phyloP scores from a whole-genome alignment of 768 basidiomycete genomes.

The Suillus paluster region DNA sequence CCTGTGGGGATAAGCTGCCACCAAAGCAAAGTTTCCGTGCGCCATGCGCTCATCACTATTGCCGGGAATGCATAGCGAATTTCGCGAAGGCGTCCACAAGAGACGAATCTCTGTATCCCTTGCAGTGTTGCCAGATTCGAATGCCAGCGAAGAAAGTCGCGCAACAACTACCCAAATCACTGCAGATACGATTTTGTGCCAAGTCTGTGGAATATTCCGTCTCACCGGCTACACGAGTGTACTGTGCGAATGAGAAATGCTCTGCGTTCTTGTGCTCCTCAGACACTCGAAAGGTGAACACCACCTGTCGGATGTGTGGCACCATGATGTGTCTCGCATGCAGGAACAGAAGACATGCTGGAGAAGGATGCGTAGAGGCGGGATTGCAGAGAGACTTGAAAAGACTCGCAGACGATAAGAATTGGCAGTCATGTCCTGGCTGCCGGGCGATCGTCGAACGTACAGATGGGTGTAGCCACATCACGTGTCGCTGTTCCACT shows the following conservation, averaged over 20 bases:
- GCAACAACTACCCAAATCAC: constrained; percentile 34
- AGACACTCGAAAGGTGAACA: constrained; percentile 9
- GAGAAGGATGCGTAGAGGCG: constrained; percentile 47
- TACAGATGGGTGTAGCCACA: constrained; percentile 56
- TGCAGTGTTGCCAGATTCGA: constrained; percentile 51
- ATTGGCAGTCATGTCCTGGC: constrained; percentile 67
- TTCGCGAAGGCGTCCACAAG: constrained; percentile 47
- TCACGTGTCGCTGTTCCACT: constrained; percentile 54
- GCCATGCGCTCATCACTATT: constrained; percentile 53
- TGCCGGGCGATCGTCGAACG: constrained; percentile 62
- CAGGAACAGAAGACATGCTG: constrained; percentile 48
- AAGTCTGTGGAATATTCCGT: constrained; percentile 54
- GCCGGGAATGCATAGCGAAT: constrained; percentile 44
- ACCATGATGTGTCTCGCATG: constrained; percentile 50
- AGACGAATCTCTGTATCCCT: constrained; percentile 56
- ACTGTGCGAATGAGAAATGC: constrained; percentile 51
- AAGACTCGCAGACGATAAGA: constrained; percentile 48
- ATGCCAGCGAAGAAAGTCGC: constrained; percentile 37
- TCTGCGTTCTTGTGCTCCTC: constrained; percentile 53
- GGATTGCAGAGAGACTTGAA: constrained; percentile 44
- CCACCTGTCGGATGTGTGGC: constrained; percentile 47
- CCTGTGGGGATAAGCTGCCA: constrained; percentile 43
- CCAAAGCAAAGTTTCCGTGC: constrained; percentile 33
- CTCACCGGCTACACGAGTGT: constrained; percentile 48
- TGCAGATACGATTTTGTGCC: constrained; percentile 39